Base-by-base conservation (phyloP, 1,284 basidiomycete species). In the Jaminaea rosea region DNA sequence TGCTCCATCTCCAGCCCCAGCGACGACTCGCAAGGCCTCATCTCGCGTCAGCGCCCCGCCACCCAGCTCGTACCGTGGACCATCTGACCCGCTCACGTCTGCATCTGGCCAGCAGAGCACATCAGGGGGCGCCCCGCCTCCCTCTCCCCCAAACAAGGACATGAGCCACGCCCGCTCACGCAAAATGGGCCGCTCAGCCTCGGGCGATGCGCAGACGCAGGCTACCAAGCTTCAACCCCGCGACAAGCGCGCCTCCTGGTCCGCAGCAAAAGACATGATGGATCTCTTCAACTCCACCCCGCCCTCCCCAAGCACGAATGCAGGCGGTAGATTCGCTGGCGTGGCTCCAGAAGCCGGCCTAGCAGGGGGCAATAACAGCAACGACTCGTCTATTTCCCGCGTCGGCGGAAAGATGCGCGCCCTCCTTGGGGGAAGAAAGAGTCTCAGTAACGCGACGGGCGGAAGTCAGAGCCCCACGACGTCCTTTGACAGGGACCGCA, bases 211-310 rank as follows among this genome's bases (percentile, higher is more conserved):
- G n/a, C 24, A 50, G 15, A 47, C 26, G 34, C 32, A 21, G 59
- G 56, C 11, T 37, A 52, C 26, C 36, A 50, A n/a, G 27, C 47
- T 64, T 44, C 57, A 62, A 47, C 53, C 62, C 10, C 59, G 62
- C 26, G 53, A 57, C 27, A 47, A 48, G 15, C 23, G 10, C 15
- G n/a, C 26, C 47, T 36, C 44, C 15, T 28, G 15, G 26, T 15
- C 28, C 47, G 23, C 26, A 6, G 24, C n/a, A n/a, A n/a, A 17
- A 41, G 63, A 66, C 7, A 59, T 66, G 11, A 56, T 59, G 6
- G 62, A 65, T n/a, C 46, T 66, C 3, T 56, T 65, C 52, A 60
- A 53, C 21, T 56, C 62, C 26, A 62, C 62, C 41, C 64, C 64
- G 1, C 63, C 63, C 8, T 54, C 52, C 2, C 44, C 61, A 3